A percentile compares a stretch with the other conserved stretches of the same genome.
These are phyloP conservation scores for Trichothecium roseum DNA, from an alignment of 2,329 filamentous ascomycete genomes.

Conservation along the genomic window DNA sequence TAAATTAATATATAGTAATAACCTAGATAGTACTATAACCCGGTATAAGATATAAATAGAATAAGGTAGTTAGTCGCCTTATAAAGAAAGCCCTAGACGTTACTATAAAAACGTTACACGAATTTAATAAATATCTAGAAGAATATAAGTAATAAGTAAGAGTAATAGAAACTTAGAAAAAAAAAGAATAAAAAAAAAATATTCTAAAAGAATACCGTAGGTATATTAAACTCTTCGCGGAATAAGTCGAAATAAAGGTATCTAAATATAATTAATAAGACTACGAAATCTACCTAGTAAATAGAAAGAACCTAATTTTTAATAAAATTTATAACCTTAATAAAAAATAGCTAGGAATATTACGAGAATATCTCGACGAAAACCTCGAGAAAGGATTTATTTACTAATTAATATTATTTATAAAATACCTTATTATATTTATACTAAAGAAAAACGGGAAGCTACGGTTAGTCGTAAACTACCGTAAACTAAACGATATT, in stretches of 20 bases:
- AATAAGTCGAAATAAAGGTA: constrained; percentile 7
- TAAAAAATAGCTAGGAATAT: constrained; percentile 2
- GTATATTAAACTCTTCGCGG: constrained; percentile 9
- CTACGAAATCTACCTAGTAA: constrained; percentile 6
- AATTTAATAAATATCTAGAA: constrained; percentile 4
- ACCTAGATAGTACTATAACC: no score
- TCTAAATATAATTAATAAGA: constrained; percentile 6
- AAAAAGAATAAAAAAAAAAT: constrained; percentile 6
- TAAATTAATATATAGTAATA: no score
- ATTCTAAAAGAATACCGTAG: constrained; percentile 7
- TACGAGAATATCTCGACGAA: constrained; percentile 3
- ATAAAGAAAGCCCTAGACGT: constrained; percentile 3
- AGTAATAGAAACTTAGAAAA: no score
- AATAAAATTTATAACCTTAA: constrained; percentile 9
- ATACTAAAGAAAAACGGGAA: constrained; percentile 11
- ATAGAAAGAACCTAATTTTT: constrained; percentile 2
- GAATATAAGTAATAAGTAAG: constrained; percentile 5
- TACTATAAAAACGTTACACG: constrained; percentile 3
- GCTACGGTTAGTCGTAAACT: constrained; percentile 15
- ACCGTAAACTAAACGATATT: constrained; percentile 13
- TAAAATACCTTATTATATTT: constrained; percentile 9
- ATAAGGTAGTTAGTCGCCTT: no score
- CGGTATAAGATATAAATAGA: no score
- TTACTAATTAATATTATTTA: constrained; percentile 4
- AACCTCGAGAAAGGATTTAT: constrained; percentile 10